Percentiles rank a stretch among this genome's conserved stretches.
phyloP scores from a whole-genome alignment of 192 early-diverging fungal species.

The Geranomyces variabilis region DNA sequence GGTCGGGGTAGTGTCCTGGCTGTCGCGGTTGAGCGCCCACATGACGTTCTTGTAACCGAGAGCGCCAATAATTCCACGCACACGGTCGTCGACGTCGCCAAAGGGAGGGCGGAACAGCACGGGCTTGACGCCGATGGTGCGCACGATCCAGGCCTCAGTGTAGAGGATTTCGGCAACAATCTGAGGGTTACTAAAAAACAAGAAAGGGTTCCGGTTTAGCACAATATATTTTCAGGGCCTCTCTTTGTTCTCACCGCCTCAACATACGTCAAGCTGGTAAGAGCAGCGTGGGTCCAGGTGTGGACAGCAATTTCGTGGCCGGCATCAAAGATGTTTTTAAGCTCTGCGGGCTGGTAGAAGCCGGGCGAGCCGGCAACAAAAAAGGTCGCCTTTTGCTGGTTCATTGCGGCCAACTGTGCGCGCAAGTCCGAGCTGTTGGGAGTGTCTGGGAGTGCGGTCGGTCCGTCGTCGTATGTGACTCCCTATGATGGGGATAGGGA shows the following conservation, averaged over 20 bases:
- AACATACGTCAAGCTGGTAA: no score
- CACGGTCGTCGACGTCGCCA: slow-evolving; percentile 75
- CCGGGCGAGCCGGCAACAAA: slow-evolving; percentile 34
- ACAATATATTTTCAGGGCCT: no score
- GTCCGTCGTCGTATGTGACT: slow-evolving; percentile 38
- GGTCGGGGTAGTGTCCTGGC: slow-evolving; percentile 31
- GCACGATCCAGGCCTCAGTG: slow-evolving; percentile 56
- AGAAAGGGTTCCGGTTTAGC: no score
- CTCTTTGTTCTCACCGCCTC: no score
- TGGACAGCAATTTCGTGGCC: slow-evolving; percentile 48
- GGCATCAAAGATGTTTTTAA: slow-evolving; percentile 33
- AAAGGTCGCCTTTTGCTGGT: slow-evolving; percentile 33
- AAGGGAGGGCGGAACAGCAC: slow-evolving; percentile 67
- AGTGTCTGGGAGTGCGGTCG: slow-evolving; percentile 24
- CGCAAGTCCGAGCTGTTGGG: background rate
- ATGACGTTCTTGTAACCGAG: slow-evolving; percentile 53
- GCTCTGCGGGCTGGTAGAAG: slow-evolving; percentile 28
- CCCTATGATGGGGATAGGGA: slow-evolving; percentile 39
- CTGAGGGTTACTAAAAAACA: slow-evolving; percentile 62
- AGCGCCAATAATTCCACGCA: slow-evolving; percentile 63
- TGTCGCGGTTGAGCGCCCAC: slow-evolving; percentile 38
- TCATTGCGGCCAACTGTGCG: background rate
- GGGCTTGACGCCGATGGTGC: slow-evolving; percentile 48
- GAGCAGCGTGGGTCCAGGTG: slow-evolving; percentile 62
- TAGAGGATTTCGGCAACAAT: slow-evolving; percentile 72